Evolutionary conservation across 495 filamentous ascomycete species (phyloP), one percentile per base, ranked within the genome.

Genomic region (Echria macrotheca): DNA sequence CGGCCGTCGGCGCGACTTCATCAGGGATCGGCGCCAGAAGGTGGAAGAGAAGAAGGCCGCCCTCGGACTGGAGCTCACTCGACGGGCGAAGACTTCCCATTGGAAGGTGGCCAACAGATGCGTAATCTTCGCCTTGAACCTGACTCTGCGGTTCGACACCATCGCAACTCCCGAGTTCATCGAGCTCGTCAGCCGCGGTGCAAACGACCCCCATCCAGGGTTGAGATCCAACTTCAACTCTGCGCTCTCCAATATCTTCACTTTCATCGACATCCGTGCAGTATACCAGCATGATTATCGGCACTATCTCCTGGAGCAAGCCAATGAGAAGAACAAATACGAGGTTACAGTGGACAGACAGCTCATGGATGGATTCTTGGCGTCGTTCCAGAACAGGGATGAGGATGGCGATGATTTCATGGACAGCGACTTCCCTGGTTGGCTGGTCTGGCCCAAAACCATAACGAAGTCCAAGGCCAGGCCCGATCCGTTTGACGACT

Each of bases 61-160:
- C 4, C 69, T 97, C 12, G 87, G 90, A 0, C 69, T 85, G 47
- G 87, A 95, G 57, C 76, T 99, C 31, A 83, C 91, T 2, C 80
- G 87, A 31, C 64, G 89, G 44, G 84, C 87, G 0, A 79, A 80
- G 47, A 76, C 79, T 18, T 86, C 88, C 0, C 94, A 97, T 61
- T 99, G 93, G 93, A 97, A 95, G 75, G 87, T 95, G 53, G 91
- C 90, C 8, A 88, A 81, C 49, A 76, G 93, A 22, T 91, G 89
- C 33, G 87, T 85, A 11, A 85, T 90, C 18, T 91, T 97, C 54
- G 84, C 95, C 12, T 79, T 91, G 50, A 91, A 90, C 48, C 78
- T 95, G 54, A 89, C 87, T 43, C 76, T 96, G 35, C 82, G 94
- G 33, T 96, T 96, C 55, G 86, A 96, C 50, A 85, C 81, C 15